Percentiles rank a stretch among this genome's conserved stretches.
phyloP scores from a whole-genome alignment of 2,329 filamentous ascomycete species.

The Tolypocladium nubicola region DNA sequence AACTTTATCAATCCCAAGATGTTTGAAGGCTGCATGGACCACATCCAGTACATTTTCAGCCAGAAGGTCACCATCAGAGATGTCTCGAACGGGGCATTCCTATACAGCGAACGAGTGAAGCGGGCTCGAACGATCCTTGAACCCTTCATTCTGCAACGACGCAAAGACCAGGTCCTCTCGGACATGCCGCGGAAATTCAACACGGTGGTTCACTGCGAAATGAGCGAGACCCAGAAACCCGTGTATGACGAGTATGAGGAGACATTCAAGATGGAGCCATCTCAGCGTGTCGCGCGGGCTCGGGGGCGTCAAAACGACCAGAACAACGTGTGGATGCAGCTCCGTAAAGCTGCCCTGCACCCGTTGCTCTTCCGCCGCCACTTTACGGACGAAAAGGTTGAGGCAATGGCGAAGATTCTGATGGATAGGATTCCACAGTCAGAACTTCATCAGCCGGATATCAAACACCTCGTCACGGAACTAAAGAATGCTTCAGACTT shows the following conservation, averaged over 20 bases:
- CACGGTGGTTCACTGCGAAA: constrained; percentile 69
- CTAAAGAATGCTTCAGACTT: constrained; percentile 52
- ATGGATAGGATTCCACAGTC: constrained; percentile 54
- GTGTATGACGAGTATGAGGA: constrained; percentile 60
- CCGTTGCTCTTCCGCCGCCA: constrained; percentile 76
- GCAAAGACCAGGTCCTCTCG: constrained; percentile 83
- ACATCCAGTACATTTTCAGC: constrained; percentile 80
- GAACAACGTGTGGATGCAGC: constrained; percentile 75
- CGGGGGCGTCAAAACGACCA: constrained; percentile 38
- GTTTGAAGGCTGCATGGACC: constrained; percentile 66
- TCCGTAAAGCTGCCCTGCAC: constrained; percentile 87
- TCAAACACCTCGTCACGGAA: constrained; percentile 43
- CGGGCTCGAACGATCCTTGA: constrained; percentile 86
- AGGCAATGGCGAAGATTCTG: constrained; percentile 67
- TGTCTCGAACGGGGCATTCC: constrained; percentile 66
- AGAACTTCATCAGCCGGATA: constrained; percentile 40
- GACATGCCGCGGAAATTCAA: constrained; percentile 74
- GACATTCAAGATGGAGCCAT: constrained; percentile 53
- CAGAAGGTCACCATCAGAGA: constrained; percentile 81
- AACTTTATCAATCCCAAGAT: constrained; percentile 88
- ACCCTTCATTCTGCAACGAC: constrained; percentile 86
- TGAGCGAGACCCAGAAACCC: constrained; percentile 60
- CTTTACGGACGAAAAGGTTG: constrained; percentile 65
- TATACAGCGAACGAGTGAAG: constrained; percentile 79
- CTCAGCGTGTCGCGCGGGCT: constrained; percentile 38